Percentiles rank a stretch among this genome's conserved stretches.
phyloP scores from a whole-genome alignment of 352 stramenopile genomes.

The Synura sp. region DNA sequence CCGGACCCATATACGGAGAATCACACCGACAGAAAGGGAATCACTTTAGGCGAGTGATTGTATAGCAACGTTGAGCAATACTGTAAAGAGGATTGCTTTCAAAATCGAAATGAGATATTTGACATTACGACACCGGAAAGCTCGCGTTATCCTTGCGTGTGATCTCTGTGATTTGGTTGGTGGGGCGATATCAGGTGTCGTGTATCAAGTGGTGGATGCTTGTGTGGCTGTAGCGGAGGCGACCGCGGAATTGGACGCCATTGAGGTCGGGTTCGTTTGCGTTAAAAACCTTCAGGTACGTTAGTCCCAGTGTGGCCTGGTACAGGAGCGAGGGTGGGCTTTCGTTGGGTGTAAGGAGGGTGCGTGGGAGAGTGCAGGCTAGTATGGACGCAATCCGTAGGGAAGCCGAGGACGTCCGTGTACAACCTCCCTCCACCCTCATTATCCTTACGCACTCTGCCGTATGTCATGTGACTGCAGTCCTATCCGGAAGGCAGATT shows the following conservation, averaged over 20 bases:
- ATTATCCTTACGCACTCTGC: too few species aligned
- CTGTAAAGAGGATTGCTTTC: too few species aligned
- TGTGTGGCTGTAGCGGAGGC: conserved; percentile 38
- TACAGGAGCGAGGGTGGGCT: too few species aligned
- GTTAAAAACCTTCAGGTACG: conserved; percentile 35
- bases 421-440: too few species aligned
- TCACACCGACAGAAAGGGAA: neutral
- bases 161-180: conserved; percentile 34
- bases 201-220: conserved; percentile 46
- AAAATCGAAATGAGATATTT: conserved; percentile 1
- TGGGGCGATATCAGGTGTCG: conserved; percentile 28
- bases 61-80: too few species aligned
- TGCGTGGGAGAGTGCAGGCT: too few species aligned
- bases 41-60: conserved; percentile 7
- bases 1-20: neutral
- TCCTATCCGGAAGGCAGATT: neutral
- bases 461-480: too few species aligned
- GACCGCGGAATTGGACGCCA: conserved; percentile 43
- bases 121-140: neutral
- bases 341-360: too few species aligned
- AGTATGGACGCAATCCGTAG: too few species aligned
- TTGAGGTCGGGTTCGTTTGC: conserved; percentile 43
- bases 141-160: neutral
- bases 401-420: too few species aligned
- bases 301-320: too few species aligned